Evolutionary conservation across 2,329 filamentous ascomycete species (phyloP), one percentile per base, ranked within the genome.

Genomic region (Elsinoe batatas): DNA sequence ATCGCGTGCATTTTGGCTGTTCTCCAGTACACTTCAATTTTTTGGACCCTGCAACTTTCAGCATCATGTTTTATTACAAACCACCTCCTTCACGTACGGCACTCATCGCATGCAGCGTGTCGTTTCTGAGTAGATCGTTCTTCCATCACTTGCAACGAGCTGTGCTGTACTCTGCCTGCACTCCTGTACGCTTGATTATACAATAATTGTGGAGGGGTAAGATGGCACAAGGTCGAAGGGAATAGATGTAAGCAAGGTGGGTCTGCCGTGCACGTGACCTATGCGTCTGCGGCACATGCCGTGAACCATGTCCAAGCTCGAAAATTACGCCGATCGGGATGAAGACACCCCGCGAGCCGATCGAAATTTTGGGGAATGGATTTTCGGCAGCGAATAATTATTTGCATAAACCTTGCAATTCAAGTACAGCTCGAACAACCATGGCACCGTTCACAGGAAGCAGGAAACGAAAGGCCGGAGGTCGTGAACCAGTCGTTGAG

Each of bases 11-110:
- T 22, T 54, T 22, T 22, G 72, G 72, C n/a, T 61, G 63, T 15
- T 72, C 67, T 26, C 74, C 71, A 1, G 70, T 70, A 62, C 76
- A 78, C 64, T 76, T 77, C 43, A 78, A 61, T 62, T 78, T 78
- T 58, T 74, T 71, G 13, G 65, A 66, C 53, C 74, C 74, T 76
- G 53, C 12, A 26, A 38, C 15, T 4, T 15, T 38, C 22, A 50
- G 18, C 11, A 40, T 51, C 38, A 51, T 35, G 3, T 20, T 11
- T 46, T 18, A 15, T 36, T 37, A 20, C 36, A 35, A 18, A 38
- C 13, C 32, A 51, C 2, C 4, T 10, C 12, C 10, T 10, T 32
- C 7, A 56, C 68, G 51, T 66, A 69, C 71, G 64, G 62, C 71
- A 73, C 56, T 71, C 70, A 51, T 74, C 71, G 60, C 71, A 73